Evolutionary conservation across 805 yeast genomes (phyloP), one percentile per base, ranked within the genome.

Genomic region (Schizosaccharomyces osmophilus): DNA sequence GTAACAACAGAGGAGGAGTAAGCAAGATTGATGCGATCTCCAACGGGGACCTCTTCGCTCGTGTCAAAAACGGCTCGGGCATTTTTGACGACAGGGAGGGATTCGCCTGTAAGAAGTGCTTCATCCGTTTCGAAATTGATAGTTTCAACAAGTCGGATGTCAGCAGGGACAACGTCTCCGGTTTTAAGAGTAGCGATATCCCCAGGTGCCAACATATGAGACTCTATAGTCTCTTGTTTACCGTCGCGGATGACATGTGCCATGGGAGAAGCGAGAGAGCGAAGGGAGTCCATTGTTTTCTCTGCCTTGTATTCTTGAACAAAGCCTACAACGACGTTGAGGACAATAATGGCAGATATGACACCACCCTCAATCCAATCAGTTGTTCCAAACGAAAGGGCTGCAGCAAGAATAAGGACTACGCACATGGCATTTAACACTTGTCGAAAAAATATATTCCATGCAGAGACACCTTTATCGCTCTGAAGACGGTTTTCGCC

Each of bases 321-420:
- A 62, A 82, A 78, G 3, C 93, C 93, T 62, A 84, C 82, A 36
- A 72, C 71, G 45, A 84, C 80, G 67, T 84, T 84, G 62, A 84
- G 74, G 41, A 70, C 69, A 39, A 85, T 79, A 29, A 85, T 89
- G 59, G 79, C 82, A 1, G 79, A 81, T 68, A 84, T 82, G 42
- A 85, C 90, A 62, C 90, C 93, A 59, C 88, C 93, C 8, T 87
- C 81, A 65, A 84, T 85, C 84, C 86, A 84, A 69, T 85, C 90
- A 63, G 76, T 75, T 65, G 85, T 82, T 24, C 84, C 88, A 59
- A 84, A 75, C 4, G 89, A 82, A 61, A 84, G 82, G 24, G 80
- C 65, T 63, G 64, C 64, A 8, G 66, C 66, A 8, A 63, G 62
- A 4, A 65, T 63, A 9, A 65, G 62, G 8, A 84, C 90, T 64